Conservation (phyloP, 2,329 filamentous ascomycete genomes). For the Acrocalymma vagum region DNA sequence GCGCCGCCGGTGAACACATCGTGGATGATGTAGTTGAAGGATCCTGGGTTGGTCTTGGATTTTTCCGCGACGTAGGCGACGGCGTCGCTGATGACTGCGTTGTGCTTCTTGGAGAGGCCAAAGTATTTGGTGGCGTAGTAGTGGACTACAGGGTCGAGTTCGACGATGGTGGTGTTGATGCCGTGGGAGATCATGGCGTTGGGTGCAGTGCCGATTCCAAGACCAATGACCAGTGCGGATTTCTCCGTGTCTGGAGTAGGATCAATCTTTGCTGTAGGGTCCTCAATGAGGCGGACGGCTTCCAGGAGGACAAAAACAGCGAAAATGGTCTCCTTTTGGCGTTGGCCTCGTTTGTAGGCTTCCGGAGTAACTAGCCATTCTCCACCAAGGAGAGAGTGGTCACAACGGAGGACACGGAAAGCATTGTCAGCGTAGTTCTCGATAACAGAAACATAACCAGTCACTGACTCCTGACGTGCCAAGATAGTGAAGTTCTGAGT, state of each 20-base stretch:
- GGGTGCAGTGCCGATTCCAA: slow-evolving; percentile 92
- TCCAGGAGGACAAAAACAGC: slow-evolving; percentile 97
- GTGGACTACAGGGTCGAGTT: slow-evolving; percentile 91
- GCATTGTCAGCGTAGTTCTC: slow-evolving; percentile 72
- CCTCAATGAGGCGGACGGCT: slow-evolving; percentile 81
- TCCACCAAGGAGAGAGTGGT: slow-evolving; percentile 92
- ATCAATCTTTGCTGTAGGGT: slow-evolving; percentile 37
- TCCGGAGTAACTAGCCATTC: slow-evolving; percentile 76
- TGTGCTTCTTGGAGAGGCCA: slow-evolving; percentile 77
- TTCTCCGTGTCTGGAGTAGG: slow-evolving; percentile 69
- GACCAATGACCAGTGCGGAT: slow-evolving; percentile 85
- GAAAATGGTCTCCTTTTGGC: slow-evolving; percentile 86
- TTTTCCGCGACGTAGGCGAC: slow-evolving; percentile 69
- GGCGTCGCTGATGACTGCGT: slow-evolving; percentile 82
- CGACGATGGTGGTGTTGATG: slow-evolving; percentile 91
- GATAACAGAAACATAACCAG: slow-evolving; percentile 90
- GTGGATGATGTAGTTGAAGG: slow-evolving; percentile 93
- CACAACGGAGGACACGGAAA: slow-evolving; percentile 87
- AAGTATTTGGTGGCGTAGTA: slow-evolving; percentile 87
- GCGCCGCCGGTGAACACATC: slow-evolving; percentile 98
- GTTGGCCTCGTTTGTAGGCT: slow-evolving; percentile 50
- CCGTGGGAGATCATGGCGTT: slow-evolving; percentile 86
- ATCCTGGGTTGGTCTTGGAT: slow-evolving; percentile 52
- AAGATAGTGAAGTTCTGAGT: slow-evolving; percentile 76
- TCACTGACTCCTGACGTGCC: slow-evolving; percentile 84